These are phyloP conservation scores for Lophiotrema nucula DNA, from an alignment of 495 filamentous ascomycete species.

Conservation along the genomic window DNA sequence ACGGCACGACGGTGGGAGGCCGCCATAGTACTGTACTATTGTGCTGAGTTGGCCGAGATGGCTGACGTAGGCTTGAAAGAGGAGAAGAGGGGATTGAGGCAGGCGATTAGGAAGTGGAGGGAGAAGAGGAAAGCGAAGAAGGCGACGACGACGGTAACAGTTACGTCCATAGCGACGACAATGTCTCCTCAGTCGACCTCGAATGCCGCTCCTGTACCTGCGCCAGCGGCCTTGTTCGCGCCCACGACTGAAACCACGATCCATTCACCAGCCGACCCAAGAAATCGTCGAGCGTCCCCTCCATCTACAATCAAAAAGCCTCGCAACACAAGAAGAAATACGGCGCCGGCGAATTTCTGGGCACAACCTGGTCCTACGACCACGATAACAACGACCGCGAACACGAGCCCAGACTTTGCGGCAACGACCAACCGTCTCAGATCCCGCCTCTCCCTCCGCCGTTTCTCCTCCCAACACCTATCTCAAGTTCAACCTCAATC, in stretches of 20 bases:
- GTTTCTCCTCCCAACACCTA: not conserved
- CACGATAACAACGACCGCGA: not conserved
- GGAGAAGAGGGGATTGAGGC: not conserved
- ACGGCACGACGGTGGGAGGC: too few species aligned
- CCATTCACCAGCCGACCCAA: constrained; percentile 9
- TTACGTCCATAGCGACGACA: not conserved
- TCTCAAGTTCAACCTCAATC: not conserved
- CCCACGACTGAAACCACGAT: constrained; percentile 9
- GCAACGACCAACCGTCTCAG: too few species aligned
- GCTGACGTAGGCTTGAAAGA: too few species aligned
- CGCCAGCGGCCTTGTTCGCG: not conserved
- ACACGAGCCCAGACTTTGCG: not conserved
- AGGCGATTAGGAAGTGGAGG: not conserved
- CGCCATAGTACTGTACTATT: too few species aligned
- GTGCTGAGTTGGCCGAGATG: too few species aligned
- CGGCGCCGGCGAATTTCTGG: not conserved
- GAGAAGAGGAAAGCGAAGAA: not conserved
- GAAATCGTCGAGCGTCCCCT: not conserved
- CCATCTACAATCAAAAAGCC: not conserved
- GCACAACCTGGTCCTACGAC: not conserved
- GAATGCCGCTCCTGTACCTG: not conserved
- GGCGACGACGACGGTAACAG: not conserved
- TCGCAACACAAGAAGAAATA: not conserved
- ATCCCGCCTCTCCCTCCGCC: not conserved
- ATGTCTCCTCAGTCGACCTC: not conserved